phyloP scores from a whole-genome alignment of 1,284 basidiomycete genomes.

The Fistulina hepatica region DNA sequence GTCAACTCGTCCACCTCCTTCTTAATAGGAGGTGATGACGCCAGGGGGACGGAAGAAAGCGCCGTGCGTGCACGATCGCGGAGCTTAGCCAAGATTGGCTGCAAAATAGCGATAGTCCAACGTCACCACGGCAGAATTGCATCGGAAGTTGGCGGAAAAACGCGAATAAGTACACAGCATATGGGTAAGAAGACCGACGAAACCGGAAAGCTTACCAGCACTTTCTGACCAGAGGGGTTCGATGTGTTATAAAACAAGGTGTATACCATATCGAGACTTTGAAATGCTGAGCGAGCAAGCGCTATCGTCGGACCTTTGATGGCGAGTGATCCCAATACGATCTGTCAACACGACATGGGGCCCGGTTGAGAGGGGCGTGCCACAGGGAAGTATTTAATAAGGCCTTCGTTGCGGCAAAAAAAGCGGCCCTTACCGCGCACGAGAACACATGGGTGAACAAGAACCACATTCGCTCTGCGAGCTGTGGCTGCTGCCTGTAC shows the following conservation, averaged over 20 bases:
- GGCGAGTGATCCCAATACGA: constrained; percentile 58
- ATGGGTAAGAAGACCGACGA: constrained; percentile 1
- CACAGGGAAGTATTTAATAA: neutral
- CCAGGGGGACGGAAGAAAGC: constrained; percentile 16
- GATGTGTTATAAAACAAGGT: constrained; percentile 45
- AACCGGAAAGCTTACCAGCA: constrained; percentile 35
- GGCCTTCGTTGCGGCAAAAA: neutral
- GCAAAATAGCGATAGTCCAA: constrained; percentile 6
- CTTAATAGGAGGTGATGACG: constrained; percentile 27
- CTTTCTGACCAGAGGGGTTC: constrained; percentile 43
- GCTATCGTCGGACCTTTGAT: constrained; percentile 45
- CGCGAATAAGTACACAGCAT: neutral
- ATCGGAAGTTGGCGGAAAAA: too few relatives aligned
- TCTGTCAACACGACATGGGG: constrained; percentile 27
- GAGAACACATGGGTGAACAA: constrained; percentile 65
- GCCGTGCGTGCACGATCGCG: constrained; percentile 38
- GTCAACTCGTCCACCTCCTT: constrained; percentile 48
- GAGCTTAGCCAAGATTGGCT: constrained; percentile 53
- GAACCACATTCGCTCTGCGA: constrained; percentile 64
- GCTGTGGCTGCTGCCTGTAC: constrained; percentile 47
- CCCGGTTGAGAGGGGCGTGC: neutral
- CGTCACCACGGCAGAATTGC: too few relatives aligned
- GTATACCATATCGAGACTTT: constrained; percentile 50
- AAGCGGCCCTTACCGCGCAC: constrained; percentile 40
- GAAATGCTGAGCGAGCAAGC: constrained; percentile 49